Conservation (phyloP, 441 rosid genomes). For the Melianthus villosus region DNA sequence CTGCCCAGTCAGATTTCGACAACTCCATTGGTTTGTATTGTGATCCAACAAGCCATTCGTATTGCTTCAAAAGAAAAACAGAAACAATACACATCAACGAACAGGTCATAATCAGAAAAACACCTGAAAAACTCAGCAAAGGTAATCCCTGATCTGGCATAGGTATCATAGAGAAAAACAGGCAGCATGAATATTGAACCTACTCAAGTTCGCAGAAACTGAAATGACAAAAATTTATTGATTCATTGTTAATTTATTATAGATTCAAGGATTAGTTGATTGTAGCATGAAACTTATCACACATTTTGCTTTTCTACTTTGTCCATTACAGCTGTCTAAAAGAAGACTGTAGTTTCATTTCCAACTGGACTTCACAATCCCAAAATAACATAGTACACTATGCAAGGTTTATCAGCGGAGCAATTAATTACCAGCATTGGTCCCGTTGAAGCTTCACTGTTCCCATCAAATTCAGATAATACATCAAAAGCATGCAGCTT, state of each 20-base stretch:
- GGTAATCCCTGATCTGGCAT: conserved; percentile 3
- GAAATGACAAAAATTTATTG: neutral
- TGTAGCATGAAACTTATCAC: neutral
- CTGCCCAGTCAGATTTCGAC: conserved; percentile 80
- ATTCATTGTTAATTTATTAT: neutral
- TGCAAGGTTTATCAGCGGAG: neutral
- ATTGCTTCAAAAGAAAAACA: conserved; percentile 39
- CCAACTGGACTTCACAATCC: conserved; percentile 3
- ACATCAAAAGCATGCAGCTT: conserved; percentile 97
- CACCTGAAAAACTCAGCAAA: neutral
- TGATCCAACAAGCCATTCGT: conserved; percentile 80
- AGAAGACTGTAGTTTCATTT: neutral
- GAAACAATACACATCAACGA: neutral
- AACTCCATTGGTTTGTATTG: conserved; percentile 91
- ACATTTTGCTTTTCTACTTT: neutral
- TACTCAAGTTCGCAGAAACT: neutral
- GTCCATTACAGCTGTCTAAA: neutral
- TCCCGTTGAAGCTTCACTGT: conserved; percentile 57
- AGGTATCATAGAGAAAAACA: conserved; percentile 1
- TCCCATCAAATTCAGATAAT: conserved; percentile 86
- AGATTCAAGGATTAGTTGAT: neutral
- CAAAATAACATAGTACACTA: neutral
- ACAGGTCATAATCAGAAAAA: neutral
- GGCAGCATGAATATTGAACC: neutral
- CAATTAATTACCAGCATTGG: conserved; percentile 82